Evolutionary conservation across 148 eudicot species (phyloP), one percentile per base, ranked within the genome.

Genomic region (Nepenthes gracilis): DNA sequence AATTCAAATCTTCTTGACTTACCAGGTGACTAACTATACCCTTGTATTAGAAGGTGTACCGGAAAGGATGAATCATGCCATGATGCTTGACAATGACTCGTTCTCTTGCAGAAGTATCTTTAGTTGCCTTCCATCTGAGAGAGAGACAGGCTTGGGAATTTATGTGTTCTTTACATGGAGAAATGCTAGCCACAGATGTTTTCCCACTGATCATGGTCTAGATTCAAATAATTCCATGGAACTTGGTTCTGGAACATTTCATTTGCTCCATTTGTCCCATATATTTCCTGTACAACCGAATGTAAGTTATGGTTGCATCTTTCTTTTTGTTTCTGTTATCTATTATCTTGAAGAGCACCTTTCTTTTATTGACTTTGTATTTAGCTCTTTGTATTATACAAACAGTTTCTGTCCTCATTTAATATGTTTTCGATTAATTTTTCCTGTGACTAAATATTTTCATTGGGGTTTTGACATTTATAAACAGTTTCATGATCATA

Each of bases 51-150:
- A 84, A 81, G 91, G 89, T 35, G 72, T 49, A 35, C 80, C 76
- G 61, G 74, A 68, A 64, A 64, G 56, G 49, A 62, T 63, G 36
- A 73, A 50, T 68, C 70, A 72, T 61, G 64, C 67, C 59, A 70
- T 67, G 69, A 64, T 72, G 65, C 64, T 55, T 62, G 60, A 49
- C 50, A 54, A 59, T 49, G 75, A 77, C 47, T 65, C 86, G 51
- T 79, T 85, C 64, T 80, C 85, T 36, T 88, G 95, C 70, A 54
- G 69, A 71, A 80, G 72, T 61, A 77, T 92, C 49, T 82, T 88
- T 54, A 57, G 56, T 43, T 56, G 68, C 64, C 55, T 65, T 58
- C 68, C 61, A 59, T 43, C 61, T 38, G 23, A 37, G 55, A 67
- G 66, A 74, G 72, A 64, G 63, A 74, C 54, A 63, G 62, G 70